Conservation (phyloP, 2,329 filamentous ascomycete species). For the Ophiocordyceps polyrhachis-furcata region DNA sequence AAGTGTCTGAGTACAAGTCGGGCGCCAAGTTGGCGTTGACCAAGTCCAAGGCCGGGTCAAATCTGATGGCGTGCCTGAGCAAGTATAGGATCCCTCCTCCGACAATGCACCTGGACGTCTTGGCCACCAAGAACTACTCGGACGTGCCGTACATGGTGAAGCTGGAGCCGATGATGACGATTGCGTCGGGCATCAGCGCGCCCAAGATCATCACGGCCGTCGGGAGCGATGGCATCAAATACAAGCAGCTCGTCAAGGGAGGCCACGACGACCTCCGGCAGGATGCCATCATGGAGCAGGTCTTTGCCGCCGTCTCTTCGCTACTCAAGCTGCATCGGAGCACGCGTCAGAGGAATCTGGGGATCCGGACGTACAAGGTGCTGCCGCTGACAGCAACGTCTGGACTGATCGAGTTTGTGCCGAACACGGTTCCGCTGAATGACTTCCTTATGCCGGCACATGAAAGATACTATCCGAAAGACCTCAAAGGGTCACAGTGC, state of each 20-base stretch:
- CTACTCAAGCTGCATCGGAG: slow-evolving; percentile 70
- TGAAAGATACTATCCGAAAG: slow-evolving; percentile 66
- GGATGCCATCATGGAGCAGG: slow-evolving; percentile 98
- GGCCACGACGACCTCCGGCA: slow-evolving; percentile 92
- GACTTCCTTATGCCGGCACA: slow-evolving; percentile 88
- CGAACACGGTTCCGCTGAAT: slow-evolving; percentile 79
- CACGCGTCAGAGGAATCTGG: slow-evolving; percentile 73
- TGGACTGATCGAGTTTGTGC: slow-evolving; percentile 93
- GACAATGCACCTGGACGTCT: slow-evolving; percentile 69
- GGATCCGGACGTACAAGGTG: slow-evolving; percentile 93
- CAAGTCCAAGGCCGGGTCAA: slow-evolving; percentile 42
- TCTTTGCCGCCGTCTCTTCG: slow-evolving; percentile 88
- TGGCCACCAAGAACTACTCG: slow-evolving; percentile 55
- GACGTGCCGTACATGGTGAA: slow-evolving; percentile 53
- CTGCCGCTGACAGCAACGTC: slow-evolving; percentile 69
- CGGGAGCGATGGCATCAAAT: slow-evolving; percentile 57
- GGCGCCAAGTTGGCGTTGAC: slow-evolving; percentile 46
- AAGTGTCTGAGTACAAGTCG: slow-evolving; percentile 46
- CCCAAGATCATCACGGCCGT: slow-evolving; percentile 82
- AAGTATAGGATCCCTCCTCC: slow-evolving; percentile 65
- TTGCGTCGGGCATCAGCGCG: slow-evolving; percentile 78
- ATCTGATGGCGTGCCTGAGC: slow-evolving; percentile 42
- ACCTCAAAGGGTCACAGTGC: slow-evolving; percentile 58
- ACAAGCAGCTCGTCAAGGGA: slow-evolving; percentile 87
- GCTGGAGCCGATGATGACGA: slow-evolving; percentile 58